Evolutionary conservation across 352 stramenopile species (phyloP).

Genomic region (Pythium rishiriense): DNA sequence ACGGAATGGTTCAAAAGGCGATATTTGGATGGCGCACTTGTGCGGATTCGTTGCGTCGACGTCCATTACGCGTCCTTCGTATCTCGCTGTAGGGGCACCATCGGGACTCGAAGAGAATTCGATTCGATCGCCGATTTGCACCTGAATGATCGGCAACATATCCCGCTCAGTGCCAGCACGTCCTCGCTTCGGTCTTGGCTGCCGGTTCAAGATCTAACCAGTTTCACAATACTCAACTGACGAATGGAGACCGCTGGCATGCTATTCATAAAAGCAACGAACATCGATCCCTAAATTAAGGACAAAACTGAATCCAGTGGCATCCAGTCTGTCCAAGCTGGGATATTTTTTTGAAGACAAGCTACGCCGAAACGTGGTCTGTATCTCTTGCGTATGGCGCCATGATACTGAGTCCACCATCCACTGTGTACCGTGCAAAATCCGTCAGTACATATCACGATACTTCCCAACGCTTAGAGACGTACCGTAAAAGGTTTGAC

Average conservation of each 20-base stretch:
- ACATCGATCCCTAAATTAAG: not conserved
- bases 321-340: not conserved
- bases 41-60: slow-evolving; percentile 20
- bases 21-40: slow-evolving; percentile 42
- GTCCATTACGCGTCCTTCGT: slow-evolving; percentile 37
- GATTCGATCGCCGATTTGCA: slow-evolving; percentile 43
- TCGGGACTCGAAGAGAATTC: slow-evolving; percentile 35
- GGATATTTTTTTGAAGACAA: not conserved
- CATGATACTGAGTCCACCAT: slow-evolving; percentile 35
- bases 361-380: not conserved
- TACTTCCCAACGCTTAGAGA: no score
- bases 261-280: not conserved
- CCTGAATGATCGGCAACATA: not conserved
- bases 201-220: not conserved
- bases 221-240: not conserved
- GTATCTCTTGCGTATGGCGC: slow-evolving; percentile 28
- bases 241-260: not conserved
- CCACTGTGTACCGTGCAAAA: slow-evolving; percentile 16
- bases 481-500: slow-evolving; percentile 89
- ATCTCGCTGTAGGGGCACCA: slow-evolving; percentile 8
- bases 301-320: not conserved
- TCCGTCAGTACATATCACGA: no score
- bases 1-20: slow-evolving; percentile 42
- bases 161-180: not conserved
- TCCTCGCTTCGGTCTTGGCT: not conserved